These are phyloP conservation scores for Aspergillus aculeatus DNA, from an alignment of 2,329 filamentous ascomycete genomes.

Conservation along the genomic window DNA sequence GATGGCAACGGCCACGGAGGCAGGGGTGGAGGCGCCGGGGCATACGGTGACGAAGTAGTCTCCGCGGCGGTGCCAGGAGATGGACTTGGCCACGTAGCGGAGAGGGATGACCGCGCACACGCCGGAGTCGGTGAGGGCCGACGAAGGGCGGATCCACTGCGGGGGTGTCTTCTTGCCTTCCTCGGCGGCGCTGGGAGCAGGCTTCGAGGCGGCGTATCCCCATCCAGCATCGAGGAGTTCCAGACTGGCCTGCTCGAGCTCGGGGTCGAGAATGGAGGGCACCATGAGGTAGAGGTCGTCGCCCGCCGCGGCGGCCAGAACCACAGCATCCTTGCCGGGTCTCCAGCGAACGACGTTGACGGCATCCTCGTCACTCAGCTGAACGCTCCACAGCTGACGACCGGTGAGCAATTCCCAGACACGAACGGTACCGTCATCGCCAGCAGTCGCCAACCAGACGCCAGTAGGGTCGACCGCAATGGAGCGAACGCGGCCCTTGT, in stretches of 20 bases:
- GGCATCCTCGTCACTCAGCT: slow-evolving; percentile 71
- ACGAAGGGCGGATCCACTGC: slow-evolving; percentile 78
- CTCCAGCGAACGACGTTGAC: slow-evolving; percentile 89
- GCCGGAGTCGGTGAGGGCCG: slow-evolving; percentile 69
- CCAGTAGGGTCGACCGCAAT: slow-evolving; percentile 83
- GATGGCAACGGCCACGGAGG: slow-evolving; percentile 72
- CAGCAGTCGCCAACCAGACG: slow-evolving; percentile 83
- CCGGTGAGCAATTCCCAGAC: slow-evolving; percentile 87
- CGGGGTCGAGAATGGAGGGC: slow-evolving; percentile 69
- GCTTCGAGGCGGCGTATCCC: slow-evolving; percentile 72
- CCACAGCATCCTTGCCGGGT: slow-evolving; percentile 73
- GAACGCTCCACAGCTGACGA: slow-evolving; percentile 81
- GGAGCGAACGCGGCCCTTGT: slow-evolving; percentile 82
- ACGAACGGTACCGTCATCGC: slow-evolving; percentile 88
- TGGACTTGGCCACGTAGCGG: slow-evolving; percentile 75
- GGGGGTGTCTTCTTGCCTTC: slow-evolving; percentile 69
- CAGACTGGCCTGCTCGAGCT: slow-evolving; percentile 70
- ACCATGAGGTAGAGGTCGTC: slow-evolving; percentile 84
- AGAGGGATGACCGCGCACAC: slow-evolving; percentile 80
- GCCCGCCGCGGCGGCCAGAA: slow-evolving; percentile 79
- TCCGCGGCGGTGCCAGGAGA: slow-evolving; percentile 90
- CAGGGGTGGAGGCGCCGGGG: slow-evolving; percentile 56
- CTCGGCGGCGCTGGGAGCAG: slow-evolving; percentile 51
- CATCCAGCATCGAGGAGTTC: slow-evolving; percentile 85
- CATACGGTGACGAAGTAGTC: slow-evolving; percentile 94